These are phyloP conservation scores for Phyllosticta paracitricarpa DNA, from an alignment of 2,329 filamentous ascomycete species.

Conservation along the genomic window DNA sequence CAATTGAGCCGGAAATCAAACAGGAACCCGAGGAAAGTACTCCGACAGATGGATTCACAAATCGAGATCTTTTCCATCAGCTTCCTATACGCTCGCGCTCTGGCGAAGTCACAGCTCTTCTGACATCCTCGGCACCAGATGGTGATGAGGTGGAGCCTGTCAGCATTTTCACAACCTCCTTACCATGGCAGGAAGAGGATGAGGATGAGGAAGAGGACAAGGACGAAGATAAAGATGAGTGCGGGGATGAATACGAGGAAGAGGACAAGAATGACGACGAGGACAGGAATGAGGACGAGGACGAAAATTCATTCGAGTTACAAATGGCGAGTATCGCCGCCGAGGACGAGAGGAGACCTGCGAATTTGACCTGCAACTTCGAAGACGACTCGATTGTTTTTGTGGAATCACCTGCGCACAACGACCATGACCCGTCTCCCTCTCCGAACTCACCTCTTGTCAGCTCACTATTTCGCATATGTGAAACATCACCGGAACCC, in stretches of 20 bases:
- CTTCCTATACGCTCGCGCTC: neutral
- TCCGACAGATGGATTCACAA: too few relatives aligned
- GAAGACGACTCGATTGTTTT: neutral
- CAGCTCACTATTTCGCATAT: neutral
- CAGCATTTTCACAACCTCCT: too few relatives aligned
- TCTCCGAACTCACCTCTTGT: neutral
- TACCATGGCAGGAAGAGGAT: too few relatives aligned
- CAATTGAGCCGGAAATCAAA: neutral
- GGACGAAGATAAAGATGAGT: too few relatives aligned
- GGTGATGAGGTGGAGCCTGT: too few relatives aligned
- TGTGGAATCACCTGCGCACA: neutral
- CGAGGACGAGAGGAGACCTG: neutral
- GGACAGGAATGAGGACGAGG: too few relatives aligned
- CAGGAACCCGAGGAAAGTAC: neutral
- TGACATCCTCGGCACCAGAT: too few relatives aligned
- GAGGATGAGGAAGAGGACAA: too few relatives aligned
- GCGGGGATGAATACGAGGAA: too few relatives aligned
- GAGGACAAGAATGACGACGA: too few relatives aligned
- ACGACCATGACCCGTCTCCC: neutral
- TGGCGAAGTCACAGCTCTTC: too few relatives aligned
- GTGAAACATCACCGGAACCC: neutral
- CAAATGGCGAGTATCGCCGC: neutral
- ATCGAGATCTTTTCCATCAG: neutral
- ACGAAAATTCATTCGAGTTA: too few relatives aligned
- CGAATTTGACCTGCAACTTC: neutral